Percentiles rank a stretch among this genome's conserved stretches.
Evolutionary conservation across 164 flowering plant genomes (phyloP).

Genomic region (Euptelea pleiosperma): DNA sequence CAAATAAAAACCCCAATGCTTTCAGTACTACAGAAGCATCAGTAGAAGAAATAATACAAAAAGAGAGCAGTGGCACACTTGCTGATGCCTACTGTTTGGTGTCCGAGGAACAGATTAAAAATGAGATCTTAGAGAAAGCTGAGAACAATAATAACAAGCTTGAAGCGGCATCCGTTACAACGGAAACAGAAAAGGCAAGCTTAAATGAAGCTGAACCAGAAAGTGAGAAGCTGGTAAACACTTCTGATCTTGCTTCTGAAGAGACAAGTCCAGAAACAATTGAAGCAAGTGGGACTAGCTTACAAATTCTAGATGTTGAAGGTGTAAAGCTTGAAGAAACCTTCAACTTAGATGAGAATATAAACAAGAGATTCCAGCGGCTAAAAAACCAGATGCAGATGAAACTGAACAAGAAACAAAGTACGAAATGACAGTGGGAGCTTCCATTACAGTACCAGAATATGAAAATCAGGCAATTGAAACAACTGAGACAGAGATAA

Average conservation of each 20-base stretch:
- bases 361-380: not conserved
- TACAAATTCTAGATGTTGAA: conserved; percentile 7
- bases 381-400: conserved; percentile 9
- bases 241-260: conserved; percentile 7
- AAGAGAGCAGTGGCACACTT: conserved; percentile 9
- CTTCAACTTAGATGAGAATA: conserved; percentile 6
- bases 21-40: conserved; percentile 7
- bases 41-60: conserved; percentile 14
- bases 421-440: conserved; percentile 1
- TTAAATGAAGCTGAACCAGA: conserved; percentile 20
- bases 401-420: conserved; percentile 11
- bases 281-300: conserved; percentile 14
- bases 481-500: conserved; percentile 2
- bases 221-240: conserved; percentile 8
- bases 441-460: not conserved
- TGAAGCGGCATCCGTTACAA: not conserved
- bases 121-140: not conserved
- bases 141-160: not conserved
- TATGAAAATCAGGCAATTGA: conserved; percentile 7
- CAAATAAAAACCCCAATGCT: conserved; percentile 9
- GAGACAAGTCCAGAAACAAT: conserved; percentile 12
- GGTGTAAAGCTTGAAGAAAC: conserved; percentile 14
- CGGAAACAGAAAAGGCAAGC: conserved; percentile 3
- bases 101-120: conserved; percentile 8
- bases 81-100: conserved; percentile 4